Conservation (phyloP, 1,139 yeast species). For the Sugiyamaella castrensis region DNA sequence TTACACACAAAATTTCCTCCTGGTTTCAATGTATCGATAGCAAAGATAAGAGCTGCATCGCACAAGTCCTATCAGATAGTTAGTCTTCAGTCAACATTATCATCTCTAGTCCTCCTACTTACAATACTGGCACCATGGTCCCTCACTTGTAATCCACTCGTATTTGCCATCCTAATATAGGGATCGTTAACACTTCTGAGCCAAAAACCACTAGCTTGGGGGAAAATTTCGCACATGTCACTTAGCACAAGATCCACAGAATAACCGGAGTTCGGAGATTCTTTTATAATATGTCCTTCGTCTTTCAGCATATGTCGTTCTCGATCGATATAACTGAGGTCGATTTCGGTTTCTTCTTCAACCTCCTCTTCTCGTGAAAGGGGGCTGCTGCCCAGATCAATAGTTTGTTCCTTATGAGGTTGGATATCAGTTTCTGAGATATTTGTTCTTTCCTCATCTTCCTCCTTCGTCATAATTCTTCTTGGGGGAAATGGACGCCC, state of each 20-base stretch:
- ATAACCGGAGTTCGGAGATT: slow-evolving; percentile 12
- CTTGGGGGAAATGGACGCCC: slow-evolving; percentile 28
- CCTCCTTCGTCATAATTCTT: slow-evolving; percentile 11
- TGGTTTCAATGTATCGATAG: slow-evolving; percentile 63
- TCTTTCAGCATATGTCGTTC: slow-evolving; percentile 17
- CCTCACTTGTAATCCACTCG: slow-evolving; percentile 58
- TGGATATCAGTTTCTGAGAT: background rate
- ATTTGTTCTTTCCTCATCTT: background rate
- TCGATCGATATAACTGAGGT: slow-evolving; percentile 33
- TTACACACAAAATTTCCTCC: slow-evolving; percentile 75
- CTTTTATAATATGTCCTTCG: background rate
- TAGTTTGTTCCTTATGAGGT: no score
- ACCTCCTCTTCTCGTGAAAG: background rate
- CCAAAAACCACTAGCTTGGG: slow-evolving; percentile 62
- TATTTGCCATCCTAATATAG: slow-evolving; percentile 70
- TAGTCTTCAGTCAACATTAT: no score
- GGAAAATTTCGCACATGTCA: slow-evolving; percentile 80
- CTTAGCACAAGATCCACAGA: slow-evolving; percentile 73
- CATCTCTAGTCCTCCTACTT: no score
- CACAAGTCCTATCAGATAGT: slow-evolving; percentile 59
- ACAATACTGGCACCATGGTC: slow-evolving; percentile 62
- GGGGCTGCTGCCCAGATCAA: no score
- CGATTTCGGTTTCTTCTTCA: slow-evolving; percentile 15
- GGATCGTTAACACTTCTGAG: slow-evolving; percentile 77
- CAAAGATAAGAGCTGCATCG: slow-evolving; percentile 81